Conservation (phyloP, 1,139 yeast genomes). For the Kurtzmaniella natalensis region DNA sequence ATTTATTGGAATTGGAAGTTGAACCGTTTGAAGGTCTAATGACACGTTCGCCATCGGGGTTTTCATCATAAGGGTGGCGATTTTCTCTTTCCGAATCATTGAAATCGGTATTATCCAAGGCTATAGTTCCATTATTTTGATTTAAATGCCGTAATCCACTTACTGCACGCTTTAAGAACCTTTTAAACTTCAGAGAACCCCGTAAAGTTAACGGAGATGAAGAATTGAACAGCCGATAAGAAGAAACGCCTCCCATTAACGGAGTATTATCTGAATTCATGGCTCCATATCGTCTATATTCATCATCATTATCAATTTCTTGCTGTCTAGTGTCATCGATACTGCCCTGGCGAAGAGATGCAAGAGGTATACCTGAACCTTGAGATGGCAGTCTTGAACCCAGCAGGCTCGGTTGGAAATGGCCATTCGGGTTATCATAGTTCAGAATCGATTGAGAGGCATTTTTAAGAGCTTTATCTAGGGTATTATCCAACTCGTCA, state of each 20-base stretch:
- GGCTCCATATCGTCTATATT: neutral
- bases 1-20: conserved; percentile 2
- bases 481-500: conserved; percentile 41
- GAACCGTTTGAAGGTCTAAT: conserved; percentile 1
- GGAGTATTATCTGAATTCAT: conserved; percentile 22
- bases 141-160: conserved; percentile 12
- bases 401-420: neutral
- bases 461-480: conserved; percentile 39
- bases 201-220: conserved; percentile 18
- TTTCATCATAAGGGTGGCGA: no score
- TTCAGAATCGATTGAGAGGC: conserved; percentile 29
- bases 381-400: conserved; percentile 21
- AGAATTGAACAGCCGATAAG: conserved; percentile 17
- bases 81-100: no score
- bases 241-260: conserved; percentile 17
- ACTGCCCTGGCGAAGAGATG: conserved; percentile 3
- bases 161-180: conserved; percentile 15
- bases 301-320: conserved; percentile 7
- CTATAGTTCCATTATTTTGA: conserved; percentile 14
- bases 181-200: conserved; percentile 13
- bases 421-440: conserved; percentile 9
- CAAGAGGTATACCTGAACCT: conserved; percentile 15
- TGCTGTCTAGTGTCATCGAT: conserved; percentile 13
- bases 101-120: conserved; percentile 8
- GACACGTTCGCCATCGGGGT: conserved; percentile 5